These are phyloP conservation scores for Seminavis robusta DNA, from an alignment of 108 stramenopile genomes.

Conservation along the genomic window DNA sequence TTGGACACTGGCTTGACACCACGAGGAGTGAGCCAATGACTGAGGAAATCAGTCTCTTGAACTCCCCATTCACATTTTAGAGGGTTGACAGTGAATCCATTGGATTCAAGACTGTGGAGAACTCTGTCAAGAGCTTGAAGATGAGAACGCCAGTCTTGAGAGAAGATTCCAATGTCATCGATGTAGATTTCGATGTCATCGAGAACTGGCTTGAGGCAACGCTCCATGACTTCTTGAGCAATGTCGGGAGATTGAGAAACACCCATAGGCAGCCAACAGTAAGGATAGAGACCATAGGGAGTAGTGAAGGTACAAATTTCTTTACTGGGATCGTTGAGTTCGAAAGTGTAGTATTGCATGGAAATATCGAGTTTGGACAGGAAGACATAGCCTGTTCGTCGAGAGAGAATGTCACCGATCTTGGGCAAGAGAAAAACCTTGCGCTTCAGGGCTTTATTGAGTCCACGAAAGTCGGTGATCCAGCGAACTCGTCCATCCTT, in stretches of 20 bases:
- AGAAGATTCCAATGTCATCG: constrained; percentile 44
- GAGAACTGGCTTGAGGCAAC: constrained; percentile 8
- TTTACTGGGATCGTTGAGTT: constrained; percentile 19
- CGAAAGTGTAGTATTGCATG: constrained; percentile 33
- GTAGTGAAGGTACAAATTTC: constrained; percentile 26
- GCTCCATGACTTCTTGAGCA: too few relatives aligned
- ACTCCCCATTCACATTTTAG: constrained; percentile 54
- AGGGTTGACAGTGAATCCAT: constrained; percentile 26
- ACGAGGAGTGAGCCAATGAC: constrained; percentile 49
- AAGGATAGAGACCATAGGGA: constrained; percentile 40
- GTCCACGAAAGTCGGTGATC: constrained; percentile 25
- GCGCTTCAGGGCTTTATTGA: constrained; percentile 27
- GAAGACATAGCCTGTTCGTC: constrained; percentile 7
- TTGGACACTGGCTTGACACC: constrained; percentile 46
- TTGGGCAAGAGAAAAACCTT: constrained; percentile 6
- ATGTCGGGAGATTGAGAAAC: constrained; percentile 41
- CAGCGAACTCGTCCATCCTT: constrained; percentile 17
- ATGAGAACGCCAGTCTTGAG: constrained; percentile 26
- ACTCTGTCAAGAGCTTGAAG: constrained; percentile 8
- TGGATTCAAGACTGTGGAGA: constrained; percentile 25
- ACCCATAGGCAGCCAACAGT: constrained; percentile 48
- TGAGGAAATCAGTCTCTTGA: constrained; percentile 53
- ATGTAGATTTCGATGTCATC: constrained; percentile 36
- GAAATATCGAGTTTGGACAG: constrained; percentile 24
- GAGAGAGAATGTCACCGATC: constrained; percentile 14